Evolutionary conservation across 208 protist genomes (phyloP).

Genomic region (Acanthamoeba lenticulata): DNA sequence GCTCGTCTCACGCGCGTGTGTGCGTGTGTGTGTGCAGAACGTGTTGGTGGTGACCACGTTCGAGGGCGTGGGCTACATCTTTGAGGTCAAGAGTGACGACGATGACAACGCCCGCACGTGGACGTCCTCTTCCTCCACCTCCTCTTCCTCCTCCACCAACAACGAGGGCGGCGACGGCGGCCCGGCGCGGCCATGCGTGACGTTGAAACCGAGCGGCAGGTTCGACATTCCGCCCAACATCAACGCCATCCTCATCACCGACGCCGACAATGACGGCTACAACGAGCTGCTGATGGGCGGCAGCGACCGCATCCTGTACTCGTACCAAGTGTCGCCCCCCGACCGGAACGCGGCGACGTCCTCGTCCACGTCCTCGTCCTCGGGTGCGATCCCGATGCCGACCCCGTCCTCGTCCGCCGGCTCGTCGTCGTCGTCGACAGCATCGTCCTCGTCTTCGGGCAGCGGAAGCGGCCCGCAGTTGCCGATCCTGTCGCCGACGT

Average conservation of each 20-base stretch:
- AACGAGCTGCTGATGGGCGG: conserved; percentile 1
- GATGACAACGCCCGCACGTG: not conserved
- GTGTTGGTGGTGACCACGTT: conserved; percentile 43
- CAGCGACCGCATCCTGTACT: conserved; percentile 18
- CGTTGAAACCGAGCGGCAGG: not conserved
- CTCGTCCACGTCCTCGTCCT: not conserved
- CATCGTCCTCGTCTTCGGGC: not conserved
- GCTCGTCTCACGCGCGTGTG: not conserved
- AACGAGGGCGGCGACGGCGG: not conserved
- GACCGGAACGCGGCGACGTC: not conserved
- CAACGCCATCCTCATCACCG: conserved; percentile 20
- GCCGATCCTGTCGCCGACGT: too few species aligned
- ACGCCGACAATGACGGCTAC: conserved; percentile 7
- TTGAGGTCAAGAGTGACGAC: not conserved
- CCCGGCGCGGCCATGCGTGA: not conserved
- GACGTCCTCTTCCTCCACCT: too few species aligned
- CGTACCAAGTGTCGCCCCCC: not conserved
- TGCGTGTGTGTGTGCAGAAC: not conserved
- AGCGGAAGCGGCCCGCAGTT: too few species aligned
- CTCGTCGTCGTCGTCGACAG: not conserved
- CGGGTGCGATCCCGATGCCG: too few species aligned
- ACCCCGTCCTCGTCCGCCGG: not conserved
- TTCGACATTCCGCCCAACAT: not conserved
- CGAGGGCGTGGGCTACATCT: conserved; percentile 17
- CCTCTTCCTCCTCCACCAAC: too few species aligned